Evolutionary conservation across 2,329 filamentous ascomycete species (phyloP), one percentile per base, ranked within the genome.

Genomic region (Beauveria sp.): DNA sequence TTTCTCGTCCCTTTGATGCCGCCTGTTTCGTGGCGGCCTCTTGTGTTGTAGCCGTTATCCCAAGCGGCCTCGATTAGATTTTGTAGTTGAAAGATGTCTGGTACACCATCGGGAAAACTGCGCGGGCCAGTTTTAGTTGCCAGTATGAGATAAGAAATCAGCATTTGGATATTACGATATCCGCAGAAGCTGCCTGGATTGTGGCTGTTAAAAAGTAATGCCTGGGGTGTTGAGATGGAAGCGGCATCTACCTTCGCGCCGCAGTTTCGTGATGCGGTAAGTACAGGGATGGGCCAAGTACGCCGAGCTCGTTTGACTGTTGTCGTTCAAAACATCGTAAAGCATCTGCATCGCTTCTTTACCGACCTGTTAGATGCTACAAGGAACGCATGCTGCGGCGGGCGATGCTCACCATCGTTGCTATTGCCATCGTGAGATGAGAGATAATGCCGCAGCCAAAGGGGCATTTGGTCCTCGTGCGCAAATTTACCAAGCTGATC

Each of bases 151-250:
- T 91, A 93, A 0, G 92, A 93, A 16, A 88, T 78, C 66, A 97
- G 74, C 86, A 96, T 96, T 72, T 98, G 95, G 38, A 96, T 96
- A 70, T 96, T 98, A 46, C 93, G 84, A 71, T 97, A 98, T 3
- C 93, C 93, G 71, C 93, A 98, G 71, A 98, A 98, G 6, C 91
- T 90, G 24, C 92, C 92, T 84, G 20, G 16, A 43, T 20, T 20
- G 24, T 20, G 2, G 26, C 5, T 26, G 47, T 50, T 10, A 64
- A 30, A 30, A 9, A 40, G 42, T 42, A 6, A 16, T 30, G 4
- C 28, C 22, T 47, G 2, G 34, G 24, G 12, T 14, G 26, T 45
- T 9, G 22, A 52, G n/a, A 12, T 52, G 24, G 10, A 28, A 24
- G 5, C 16, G 10, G 18, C n/a, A 51, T 67, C 38, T 72, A 82